Base-by-base conservation (phyloP, 1,284 basidiomycete species). In the Serendipita sp. region DNA sequence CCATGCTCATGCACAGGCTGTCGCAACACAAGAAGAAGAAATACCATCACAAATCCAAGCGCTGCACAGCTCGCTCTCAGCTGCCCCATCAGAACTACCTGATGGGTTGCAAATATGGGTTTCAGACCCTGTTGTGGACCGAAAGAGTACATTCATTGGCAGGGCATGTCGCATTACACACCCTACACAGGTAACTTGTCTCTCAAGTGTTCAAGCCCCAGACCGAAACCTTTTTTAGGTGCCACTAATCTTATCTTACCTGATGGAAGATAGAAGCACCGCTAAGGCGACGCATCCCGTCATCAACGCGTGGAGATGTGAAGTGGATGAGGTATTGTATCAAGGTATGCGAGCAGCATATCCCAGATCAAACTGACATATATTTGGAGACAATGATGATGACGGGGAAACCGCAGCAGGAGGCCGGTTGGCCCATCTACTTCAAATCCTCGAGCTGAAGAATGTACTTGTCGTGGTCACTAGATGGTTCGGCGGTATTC, bases 331-430 rank as follows among this genome's bases (percentile, higher is more conserved):
- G 60, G 71, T 83, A 2, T 72, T 89, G 30, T 85, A 91, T 69
- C 87, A 91, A 79, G 88, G 88, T 87, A 62, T 49, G 72, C 66
- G 42, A 60, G 45, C 53, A 35, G 17, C 47, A 22, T 44, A 10
- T 30, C 26, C 64, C 10, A 15, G 35, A 43, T n/a, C 29, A 55
- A 38, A 53, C 64, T 61, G 62, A 34, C 17, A 60, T 47, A 61
- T 15, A 22, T 38, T 63, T 4, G 42, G 66, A 93, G 93, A 96
- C 71, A 93, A 94, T 65, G 91, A 94, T 66, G 93, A 97, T 66
- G 90, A 96, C 66, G 91, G 92, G 1, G 93, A 97, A 74, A 85
- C 87, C 0, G 91, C 91, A 1, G 93, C 93, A 4, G 93, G 93
- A 3, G 83, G 86, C 35, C 81, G 93, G 2, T 74, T 96, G 29